Evolutionary conservation across 2,329 filamentous ascomycete species (phyloP), one percentile per base, ranked within the genome.

Genomic region (Monilinia fructigena): DNA sequence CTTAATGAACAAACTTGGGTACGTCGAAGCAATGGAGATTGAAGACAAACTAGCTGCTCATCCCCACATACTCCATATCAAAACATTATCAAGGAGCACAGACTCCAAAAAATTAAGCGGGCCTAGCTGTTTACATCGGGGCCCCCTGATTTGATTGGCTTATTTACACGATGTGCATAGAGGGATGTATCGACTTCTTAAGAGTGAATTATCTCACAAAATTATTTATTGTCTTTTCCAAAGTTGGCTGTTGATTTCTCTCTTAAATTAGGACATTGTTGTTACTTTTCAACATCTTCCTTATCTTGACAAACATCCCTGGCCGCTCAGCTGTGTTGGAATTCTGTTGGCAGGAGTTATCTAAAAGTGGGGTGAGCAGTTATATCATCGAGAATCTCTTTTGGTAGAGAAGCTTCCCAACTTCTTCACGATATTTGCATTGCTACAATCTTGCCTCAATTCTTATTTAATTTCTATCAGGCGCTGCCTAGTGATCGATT

Each of bases 41-140:
- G 38, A 58, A 58, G 38, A 58, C 20, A 31, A n/a, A 4, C 38
- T 6, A 45, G 18, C 10, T 6, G 1, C 20, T 18, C 40, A 42
- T 35, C 55, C 55, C 55, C 55, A 31, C 55, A 45, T 28, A 28
- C 28, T 28, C 28, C 28, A 28, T 58, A 20, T 31, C 38, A 45
- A 38, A 23, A 28, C 16, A 58, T 18, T 59, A 47, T 59, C 40
- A 58, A 4, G 20, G 40, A 16, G 28, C 55, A 59, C 55, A 47
- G 55, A 23, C 55, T 10, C 18, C 5, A 23, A 12, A 16, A 4
- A 23, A 10, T 35, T 48, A 35, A 35, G 42, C 26, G 42, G 26
- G n/a, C 11, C 5, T 3, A 23, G 23, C 23, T 23, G 23, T 23
- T 23, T 23, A 47, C 12, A 45, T 48, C 56, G 56, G 40, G 47